Conservation (phyloP, 225 moss, liverwort and hornwort species). For the Polytrichum formosum region DNA sequence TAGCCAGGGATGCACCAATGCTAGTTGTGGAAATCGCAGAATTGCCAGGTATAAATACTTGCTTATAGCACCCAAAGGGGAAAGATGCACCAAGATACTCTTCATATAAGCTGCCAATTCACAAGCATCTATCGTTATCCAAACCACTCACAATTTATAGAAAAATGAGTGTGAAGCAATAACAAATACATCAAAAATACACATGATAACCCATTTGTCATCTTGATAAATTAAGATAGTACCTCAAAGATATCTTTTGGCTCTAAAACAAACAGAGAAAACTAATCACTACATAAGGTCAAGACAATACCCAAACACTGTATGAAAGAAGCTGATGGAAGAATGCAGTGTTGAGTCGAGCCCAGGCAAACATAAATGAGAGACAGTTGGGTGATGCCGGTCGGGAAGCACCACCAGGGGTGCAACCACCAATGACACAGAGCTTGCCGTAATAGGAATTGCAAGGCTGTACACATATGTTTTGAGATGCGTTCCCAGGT, state of each 20-base stretch:
- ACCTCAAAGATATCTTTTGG: too few species aligned
- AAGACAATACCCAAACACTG: constrained; percentile 62
- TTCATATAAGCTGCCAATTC: constrained; percentile 70
- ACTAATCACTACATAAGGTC: not conserved
- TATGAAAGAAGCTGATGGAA: constrained; percentile 77
- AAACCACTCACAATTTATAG: too few species aligned
- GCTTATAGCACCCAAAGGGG: constrained; percentile 93
- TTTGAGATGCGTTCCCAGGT: constrained; percentile 65
- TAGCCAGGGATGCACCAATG: constrained; percentile 76
- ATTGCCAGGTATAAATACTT: constrained; percentile 85
- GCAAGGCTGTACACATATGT: constrained; percentile 77
- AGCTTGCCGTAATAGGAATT: constrained; percentile 74
- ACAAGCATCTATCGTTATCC: not conserved
- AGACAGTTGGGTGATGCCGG: constrained; percentile 73
- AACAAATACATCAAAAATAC: too few species aligned
- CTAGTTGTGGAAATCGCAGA: constrained; percentile 60
- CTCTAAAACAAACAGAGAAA: too few species aligned
- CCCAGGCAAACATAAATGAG: constrained; percentile 89
- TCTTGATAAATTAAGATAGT: too few species aligned
- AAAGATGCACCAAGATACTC: constrained; percentile 94
- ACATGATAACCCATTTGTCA: too few species aligned
- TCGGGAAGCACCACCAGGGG: constrained; percentile 91
- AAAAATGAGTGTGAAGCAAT: too few species aligned
- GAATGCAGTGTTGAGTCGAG: constrained; percentile 68
- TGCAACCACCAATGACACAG: constrained; percentile 87